Evolutionary conservation across 2,329 filamentous ascomycete genomes (phyloP).

Genomic region (Apiospora pterosperma): DNA sequence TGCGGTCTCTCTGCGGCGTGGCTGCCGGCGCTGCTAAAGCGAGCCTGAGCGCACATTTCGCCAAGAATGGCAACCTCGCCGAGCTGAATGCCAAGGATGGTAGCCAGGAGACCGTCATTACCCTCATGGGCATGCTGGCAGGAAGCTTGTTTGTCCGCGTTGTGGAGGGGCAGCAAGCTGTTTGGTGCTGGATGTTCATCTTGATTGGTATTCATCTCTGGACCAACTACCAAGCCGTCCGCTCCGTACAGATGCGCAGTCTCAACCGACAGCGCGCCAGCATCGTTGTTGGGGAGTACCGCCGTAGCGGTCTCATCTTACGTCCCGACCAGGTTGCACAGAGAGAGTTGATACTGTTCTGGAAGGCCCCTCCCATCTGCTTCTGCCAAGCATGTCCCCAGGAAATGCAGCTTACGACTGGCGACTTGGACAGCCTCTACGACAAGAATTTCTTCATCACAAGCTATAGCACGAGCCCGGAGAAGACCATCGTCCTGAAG

Average conservation of each 20-base stretch:
- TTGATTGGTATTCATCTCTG: constrained; percentile 74
- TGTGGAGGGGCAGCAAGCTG: constrained; percentile 67
- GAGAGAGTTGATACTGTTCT: constrained; percentile 62
- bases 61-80: constrained; percentile 78
- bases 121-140: constrained; percentile 78
- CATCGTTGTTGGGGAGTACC: constrained; percentile 64
- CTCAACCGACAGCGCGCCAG: constrained; percentile 85
- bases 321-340: constrained; percentile 64
- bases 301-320: constrained; percentile 49
- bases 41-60: constrained; percentile 88
- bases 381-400: constrained; percentile 28
- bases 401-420: constrained; percentile 14
- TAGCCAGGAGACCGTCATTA: constrained; percentile 92
- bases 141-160: constrained; percentile 78
- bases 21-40: constrained; percentile 89
- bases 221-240: constrained; percentile 84
- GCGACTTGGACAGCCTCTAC: constrained; percentile 47
- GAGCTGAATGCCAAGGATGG: constrained; percentile 90
- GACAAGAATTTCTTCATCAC: constrained; percentile 60
- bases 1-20: constrained; percentile 74
- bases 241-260: constrained; percentile 76
- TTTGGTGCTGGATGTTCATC: constrained; percentile 68
- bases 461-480: constrained; percentile 41
- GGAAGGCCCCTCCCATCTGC: constrained; percentile 41
- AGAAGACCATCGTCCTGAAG: constrained; percentile 61